Evolutionary conservation across 176 grass and related monocot species (phyloP).

Genomic region (Aechmea fasciata): DNA sequence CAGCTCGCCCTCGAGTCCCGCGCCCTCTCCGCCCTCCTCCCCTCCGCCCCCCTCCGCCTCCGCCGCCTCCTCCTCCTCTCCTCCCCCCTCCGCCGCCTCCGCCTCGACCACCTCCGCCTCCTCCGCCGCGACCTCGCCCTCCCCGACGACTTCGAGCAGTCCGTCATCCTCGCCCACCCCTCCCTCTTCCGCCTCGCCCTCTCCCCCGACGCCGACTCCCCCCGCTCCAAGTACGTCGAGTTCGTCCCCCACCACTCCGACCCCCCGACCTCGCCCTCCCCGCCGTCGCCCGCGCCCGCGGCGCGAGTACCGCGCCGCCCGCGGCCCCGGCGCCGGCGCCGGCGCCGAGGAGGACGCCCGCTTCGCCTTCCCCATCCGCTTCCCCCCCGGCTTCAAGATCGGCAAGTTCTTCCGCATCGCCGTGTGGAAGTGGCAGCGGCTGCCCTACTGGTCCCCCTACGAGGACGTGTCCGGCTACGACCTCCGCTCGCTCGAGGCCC

Average conservation of each 20-base stretch:
- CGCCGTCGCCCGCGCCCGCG: constrained; percentile 50
- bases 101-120: constrained; percentile 69
- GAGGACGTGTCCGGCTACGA: constrained; percentile 73
- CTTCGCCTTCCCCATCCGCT: constrained; percentile 70
- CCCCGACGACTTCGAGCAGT: constrained; percentile 71
- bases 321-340: constrained; percentile 24
- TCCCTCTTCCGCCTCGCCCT: constrained; percentile 51
- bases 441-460: constrained; percentile 80
- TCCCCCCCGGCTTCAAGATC: constrained; percentile 91
- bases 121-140: constrained; percentile 56
- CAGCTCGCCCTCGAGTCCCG: constrained; percentile 33
- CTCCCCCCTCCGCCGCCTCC: constrained; percentile 44
- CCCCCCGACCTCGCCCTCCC: constrained; percentile 41
- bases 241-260: constrained; percentile 35
- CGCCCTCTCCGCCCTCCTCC: constrained; percentile 28
- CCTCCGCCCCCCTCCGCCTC: constrained; percentile 36
- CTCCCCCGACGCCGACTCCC: constrained; percentile 22
- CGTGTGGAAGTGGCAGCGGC: constrained; percentile 87
- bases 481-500: constrained; percentile 72
- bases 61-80: constrained; percentile 73
- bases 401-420: constrained; percentile 85
- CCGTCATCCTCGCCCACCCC: constrained; percentile 53
- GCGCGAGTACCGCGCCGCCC: constrained; percentile 41
- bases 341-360: constrained; percentile 56
- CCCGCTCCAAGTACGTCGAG: constrained; percentile 54